A percentile compares a stretch with the other conserved stretches of the same genome.
These are phyloP conservation scores for Phlebiopsis gigantea DNA, from an alignment of 768 basidiomycete species.

Conservation along the genomic window DNA sequence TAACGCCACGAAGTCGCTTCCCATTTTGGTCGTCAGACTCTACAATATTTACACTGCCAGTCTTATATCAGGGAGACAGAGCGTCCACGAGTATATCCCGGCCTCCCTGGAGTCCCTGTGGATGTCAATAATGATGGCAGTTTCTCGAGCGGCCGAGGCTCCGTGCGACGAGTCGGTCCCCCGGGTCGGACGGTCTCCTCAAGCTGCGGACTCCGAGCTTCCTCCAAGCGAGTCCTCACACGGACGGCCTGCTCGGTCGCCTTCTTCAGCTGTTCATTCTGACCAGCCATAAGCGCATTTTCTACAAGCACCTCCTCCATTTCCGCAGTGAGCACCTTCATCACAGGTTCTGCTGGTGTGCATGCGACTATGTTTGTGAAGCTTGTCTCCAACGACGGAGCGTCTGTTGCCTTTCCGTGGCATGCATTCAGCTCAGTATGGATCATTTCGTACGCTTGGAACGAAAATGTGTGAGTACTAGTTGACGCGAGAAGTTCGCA, in stretches of 20 bases:
- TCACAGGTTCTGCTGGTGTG: conserved; percentile 30
- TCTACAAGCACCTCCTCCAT: conserved; percentile 68
- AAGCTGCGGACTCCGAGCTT: background rate
- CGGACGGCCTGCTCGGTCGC: conserved; percentile 9
- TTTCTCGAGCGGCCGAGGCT: background rate
- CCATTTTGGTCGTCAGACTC: background rate
- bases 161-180: background rate
- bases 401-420: conserved; percentile 23
- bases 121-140: background rate
- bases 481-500: too few relatives aligned
- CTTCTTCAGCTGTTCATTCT: conserved; percentile 48
- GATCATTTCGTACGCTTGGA: conserved; percentile 47
- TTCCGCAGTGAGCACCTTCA: conserved; percentile 43
- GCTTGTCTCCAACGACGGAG: conserved; percentile 26
- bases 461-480: too few relatives aligned
- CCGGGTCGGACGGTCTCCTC: background rate
- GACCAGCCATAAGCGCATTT: conserved; percentile 44
- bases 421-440: conserved; percentile 51
- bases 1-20: background rate
- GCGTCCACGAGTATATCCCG: background rate
- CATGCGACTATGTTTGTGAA: conserved; percentile 31
- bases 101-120: background rate
- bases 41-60: background rate
- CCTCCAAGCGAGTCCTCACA: background rate
- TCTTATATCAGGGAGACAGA: background rate